phyloP scores from a whole-genome alignment of 345 rosid species.

The Mangifera indica region DNA sequence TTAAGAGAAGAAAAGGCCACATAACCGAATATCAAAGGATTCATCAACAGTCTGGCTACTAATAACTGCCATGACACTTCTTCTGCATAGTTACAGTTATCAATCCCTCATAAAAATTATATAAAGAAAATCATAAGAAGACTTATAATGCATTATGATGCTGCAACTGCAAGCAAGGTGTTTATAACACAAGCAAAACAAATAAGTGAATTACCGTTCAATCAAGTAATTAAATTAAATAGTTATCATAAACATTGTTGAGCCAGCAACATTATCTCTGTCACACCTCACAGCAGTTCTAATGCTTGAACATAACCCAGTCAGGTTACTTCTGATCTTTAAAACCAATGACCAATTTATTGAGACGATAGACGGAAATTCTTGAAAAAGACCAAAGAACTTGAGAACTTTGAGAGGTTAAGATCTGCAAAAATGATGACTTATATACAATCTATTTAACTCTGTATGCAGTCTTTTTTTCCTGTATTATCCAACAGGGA shows the following conservation, averaged over 20 bases:
- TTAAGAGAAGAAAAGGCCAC: background rate
- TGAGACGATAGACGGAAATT: too few relatives aligned
- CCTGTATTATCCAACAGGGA: too few relatives aligned
- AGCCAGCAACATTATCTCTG: conserved; percentile 4
- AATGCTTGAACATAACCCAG: background rate
- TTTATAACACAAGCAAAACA: background rate
- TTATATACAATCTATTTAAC: too few relatives aligned
- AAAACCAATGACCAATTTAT: too few relatives aligned
- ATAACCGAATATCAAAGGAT: background rate
- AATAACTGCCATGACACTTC: background rate
- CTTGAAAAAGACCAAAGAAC: too few relatives aligned
- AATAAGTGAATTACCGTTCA: background rate
- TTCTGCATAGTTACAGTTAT: conserved; percentile 7
- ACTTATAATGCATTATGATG: background rate
- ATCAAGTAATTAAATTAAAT: conserved; percentile 6
- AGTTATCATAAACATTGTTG: conserved; percentile 7
- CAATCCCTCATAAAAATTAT: background rate
- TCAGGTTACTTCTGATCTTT: too few relatives aligned
- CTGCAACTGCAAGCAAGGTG: background rate
- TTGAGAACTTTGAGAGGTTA: too few relatives aligned
- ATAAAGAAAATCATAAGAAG: background rate
- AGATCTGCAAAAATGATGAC: too few relatives aligned
- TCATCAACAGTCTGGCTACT: background rate
- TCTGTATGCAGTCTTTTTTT: too few relatives aligned
- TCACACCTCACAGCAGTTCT: conserved; percentile 8